phyloP scores from a whole-genome alignment of 2,329 filamentous ascomycete genomes.

The Calonectria leucothoes region DNA sequence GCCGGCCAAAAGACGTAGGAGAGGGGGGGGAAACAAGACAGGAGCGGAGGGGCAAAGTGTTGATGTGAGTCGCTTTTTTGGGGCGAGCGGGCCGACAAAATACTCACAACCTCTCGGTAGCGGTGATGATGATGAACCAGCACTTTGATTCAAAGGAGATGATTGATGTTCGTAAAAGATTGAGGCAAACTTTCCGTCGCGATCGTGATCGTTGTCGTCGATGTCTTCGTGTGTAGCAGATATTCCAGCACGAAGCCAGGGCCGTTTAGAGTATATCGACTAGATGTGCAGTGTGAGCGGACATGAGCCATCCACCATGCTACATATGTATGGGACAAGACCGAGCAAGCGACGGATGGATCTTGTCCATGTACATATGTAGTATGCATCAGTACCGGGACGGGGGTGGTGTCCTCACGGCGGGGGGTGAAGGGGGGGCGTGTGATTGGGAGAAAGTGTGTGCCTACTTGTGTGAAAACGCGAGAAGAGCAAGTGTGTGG shows the following conservation, averaged over 20 bases:
- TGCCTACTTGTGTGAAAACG: constrained; percentile 12
- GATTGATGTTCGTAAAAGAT: not conserved
- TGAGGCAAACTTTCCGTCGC: not conserved
- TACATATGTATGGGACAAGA: constrained; percentile 43
- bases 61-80: constrained; percentile 3
- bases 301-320: constrained; percentile 37
- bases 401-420: constrained; percentile 32
- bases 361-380: constrained; percentile 38
- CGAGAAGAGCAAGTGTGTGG: constrained; percentile 25
- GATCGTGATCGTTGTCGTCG: not conserved
- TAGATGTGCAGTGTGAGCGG: constrained; percentile 34
- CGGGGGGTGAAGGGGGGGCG: constrained; percentile 25
- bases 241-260: constrained; percentile 40
- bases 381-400: constrained; percentile 41
- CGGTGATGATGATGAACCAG: not conserved
- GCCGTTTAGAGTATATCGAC: constrained; percentile 38
- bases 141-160: constrained; percentile 2
- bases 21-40: not conserved
- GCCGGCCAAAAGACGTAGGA: constrained; percentile 1
- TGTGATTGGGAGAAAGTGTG: constrained; percentile 5
- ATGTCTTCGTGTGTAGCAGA: not conserved
- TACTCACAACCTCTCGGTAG: constrained; percentile 11
- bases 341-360: constrained; percentile 35
- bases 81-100: constrained; percentile 9
- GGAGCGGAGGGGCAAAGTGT: constrained; percentile 14